These are phyloP conservation scores for Boletus subparvulus DNA, from an alignment of 768 basidiomycete species.

Conservation along the genomic window DNA sequence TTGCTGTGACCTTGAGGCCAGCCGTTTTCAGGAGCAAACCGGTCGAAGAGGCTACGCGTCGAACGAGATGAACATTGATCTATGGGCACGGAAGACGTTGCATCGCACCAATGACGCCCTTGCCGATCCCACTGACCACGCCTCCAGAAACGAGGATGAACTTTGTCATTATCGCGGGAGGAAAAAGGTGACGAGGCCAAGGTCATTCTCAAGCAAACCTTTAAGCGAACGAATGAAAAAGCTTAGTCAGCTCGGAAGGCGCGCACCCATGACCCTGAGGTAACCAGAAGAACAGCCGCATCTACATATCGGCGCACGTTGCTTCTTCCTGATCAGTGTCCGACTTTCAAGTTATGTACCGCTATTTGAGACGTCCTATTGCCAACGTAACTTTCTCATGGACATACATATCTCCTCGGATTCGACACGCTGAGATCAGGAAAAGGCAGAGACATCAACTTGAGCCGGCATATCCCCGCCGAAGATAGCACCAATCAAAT, in stretches of 20 bases:
- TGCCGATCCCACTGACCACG: constrained; percentile 98
- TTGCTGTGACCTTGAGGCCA: constrained; percentile 95
- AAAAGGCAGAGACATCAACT: constrained; percentile 32
- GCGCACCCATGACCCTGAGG: background rate
- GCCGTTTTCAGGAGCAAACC: constrained; percentile 93
- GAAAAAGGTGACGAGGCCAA: background rate
- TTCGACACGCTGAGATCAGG: background rate
- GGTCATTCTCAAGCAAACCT: background rate
- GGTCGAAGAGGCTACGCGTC: constrained; percentile 82
- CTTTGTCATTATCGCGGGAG: constrained; percentile 68
- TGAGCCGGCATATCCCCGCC: constrained; percentile 62
- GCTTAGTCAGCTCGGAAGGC: constrained; percentile 13
- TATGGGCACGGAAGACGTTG: constrained; percentile 14
- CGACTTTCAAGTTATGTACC: background rate
- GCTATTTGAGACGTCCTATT: background rate
- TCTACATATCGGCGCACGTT: background rate
- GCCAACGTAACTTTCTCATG: background rate
- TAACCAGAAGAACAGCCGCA: too few species aligned
- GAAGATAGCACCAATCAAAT: constrained; percentile 45
- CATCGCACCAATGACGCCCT: constrained; percentile 93
- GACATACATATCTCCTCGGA: background rate
- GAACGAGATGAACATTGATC: constrained; percentile 21
- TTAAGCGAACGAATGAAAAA: constrained; percentile 1
- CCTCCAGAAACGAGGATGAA: constrained; percentile 96
- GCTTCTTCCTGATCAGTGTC: background rate